Base-by-base conservation (phyloP, 305 asterid genomes). In the Withania somnifera region DNA sequence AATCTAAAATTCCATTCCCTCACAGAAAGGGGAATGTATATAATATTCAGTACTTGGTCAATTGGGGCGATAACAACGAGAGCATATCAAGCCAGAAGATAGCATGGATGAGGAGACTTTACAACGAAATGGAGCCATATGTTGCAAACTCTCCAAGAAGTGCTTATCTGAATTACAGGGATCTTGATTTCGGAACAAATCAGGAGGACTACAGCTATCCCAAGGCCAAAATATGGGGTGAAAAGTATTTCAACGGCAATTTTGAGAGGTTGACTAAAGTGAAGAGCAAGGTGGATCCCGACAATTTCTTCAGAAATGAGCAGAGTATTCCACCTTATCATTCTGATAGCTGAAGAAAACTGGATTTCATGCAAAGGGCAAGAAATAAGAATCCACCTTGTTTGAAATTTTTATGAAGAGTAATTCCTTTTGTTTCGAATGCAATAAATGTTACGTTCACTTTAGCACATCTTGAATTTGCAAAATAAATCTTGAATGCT, bases 261-360 rank as follows among this genome's bases (percentile, higher is more conserved):
- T 91, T 90, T 52, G 87, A 90, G 38, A 86, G 91, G 81, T 79
- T 92, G 88, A 95, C 89, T 13, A 86, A 83, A 34, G 81, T 90
- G 13, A 92, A 92, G 86, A 90, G 85, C 3, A 13, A 28, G 2
- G 93, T 90, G 63, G 97, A 92, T 82, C 94, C 97, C 1, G 85
- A 81, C 0, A 92, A 92, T 68, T 82, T 92, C n/a, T 92, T 91
- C 50, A 88, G 94, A 80, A 89, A 87, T 28, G 95, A 92, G 53
- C 97, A 92, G 73, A 92, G 95, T 61, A 89, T 92, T 7, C 97
- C 97, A 13, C 82, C 80, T 80, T 42, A 75, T 28, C 26, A 26
- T 3, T 0, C 26, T 15, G 0, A 28, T 17, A 75, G 28, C 24
- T 28, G n/a, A 75, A 7, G 79, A 75, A 73, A 2, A 24, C 15